A percentile compares a stretch with the other conserved stretches of the same genome.
Conservation (phyloP, 2,329 filamentous ascomycete species). For the Myriosclerotinia scirpicola region DNA sequence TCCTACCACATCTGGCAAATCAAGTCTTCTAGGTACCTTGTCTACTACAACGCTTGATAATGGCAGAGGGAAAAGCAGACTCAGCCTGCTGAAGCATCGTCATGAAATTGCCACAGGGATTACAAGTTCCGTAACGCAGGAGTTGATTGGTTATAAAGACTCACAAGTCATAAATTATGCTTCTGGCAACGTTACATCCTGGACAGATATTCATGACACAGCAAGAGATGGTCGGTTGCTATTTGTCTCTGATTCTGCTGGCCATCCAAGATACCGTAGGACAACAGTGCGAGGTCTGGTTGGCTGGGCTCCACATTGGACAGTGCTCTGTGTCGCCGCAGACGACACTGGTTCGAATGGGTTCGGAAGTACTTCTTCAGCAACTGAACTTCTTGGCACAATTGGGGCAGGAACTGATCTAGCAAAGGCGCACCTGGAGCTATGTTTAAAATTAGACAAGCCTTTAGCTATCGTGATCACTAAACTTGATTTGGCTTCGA, state of each 20-base stretch:
- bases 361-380: conserved; percentile 47
- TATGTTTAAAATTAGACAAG: conserved; percentile 78
- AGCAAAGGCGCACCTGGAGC: conserved; percentile 75
- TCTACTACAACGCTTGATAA: conserved; percentile 89
- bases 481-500: conserved; percentile 85
- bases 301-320: conserved; percentile 95
- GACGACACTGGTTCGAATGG: conserved; percentile 56
- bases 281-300: conserved; percentile 88
- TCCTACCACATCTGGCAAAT: conserved; percentile 89
- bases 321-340: conserved; percentile 80
- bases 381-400: conserved; percentile 53
- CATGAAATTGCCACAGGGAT: conserved; percentile 91
- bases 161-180: conserved; percentile 75
- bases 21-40: conserved; percentile 82
- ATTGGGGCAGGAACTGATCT: conserved; percentile 64
- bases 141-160: conserved; percentile 79
- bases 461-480: conserved; percentile 83
- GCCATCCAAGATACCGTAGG: conserved; percentile 82
- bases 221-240: conserved; percentile 74
- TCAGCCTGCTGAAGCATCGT: conserved; percentile 86
- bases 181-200: conserved; percentile 82
- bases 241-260: conserved; percentile 89
- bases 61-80: conserved; percentile 82
- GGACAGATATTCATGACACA: conserved; percentile 88
- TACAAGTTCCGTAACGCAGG: conserved; percentile 92